Evolutionary conservation across 1,284 basidiomycete genomes (phyloP).

Genomic region (Leccinum pachyderme): DNA sequence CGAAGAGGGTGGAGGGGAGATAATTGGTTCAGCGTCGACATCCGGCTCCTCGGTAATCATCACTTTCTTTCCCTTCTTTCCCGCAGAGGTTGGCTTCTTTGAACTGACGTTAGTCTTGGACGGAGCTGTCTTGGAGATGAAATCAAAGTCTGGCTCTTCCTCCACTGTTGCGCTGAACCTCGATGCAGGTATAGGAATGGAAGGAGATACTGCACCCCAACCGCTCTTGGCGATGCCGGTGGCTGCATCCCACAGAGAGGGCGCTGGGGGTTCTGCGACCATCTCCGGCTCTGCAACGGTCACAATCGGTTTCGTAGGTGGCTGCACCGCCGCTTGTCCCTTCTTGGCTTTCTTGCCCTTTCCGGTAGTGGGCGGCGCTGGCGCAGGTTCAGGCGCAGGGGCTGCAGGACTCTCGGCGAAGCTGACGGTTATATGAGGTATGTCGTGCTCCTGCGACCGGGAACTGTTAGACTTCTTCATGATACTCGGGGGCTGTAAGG

Average conservation of each 20-base stretch:
- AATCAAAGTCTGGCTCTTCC: conserved; percentile 12
- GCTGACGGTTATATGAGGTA: conserved; percentile 29
- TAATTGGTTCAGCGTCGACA: conserved; percentile 39
- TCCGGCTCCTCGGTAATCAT: conserved; percentile 49
- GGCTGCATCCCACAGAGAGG: conserved; percentile 21
- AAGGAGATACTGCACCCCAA: conserved; percentile 9
- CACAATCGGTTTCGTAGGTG: conserved; percentile 12
- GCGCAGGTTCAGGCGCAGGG: conserved; percentile 11
- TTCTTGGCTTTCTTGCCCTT: conserved; percentile 31
- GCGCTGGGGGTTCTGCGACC: conserved; percentile 21
- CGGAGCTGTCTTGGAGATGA: not conserved
- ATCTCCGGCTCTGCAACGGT: conserved; percentile 18
- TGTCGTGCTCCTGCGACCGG: conserved; percentile 26
- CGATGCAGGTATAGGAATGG: conserved; percentile 5
- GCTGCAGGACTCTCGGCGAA: conserved; percentile 11
- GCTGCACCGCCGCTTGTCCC: conserved; percentile 16
- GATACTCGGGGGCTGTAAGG: conserved; percentile 18
- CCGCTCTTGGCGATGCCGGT: conserved; percentile 9
- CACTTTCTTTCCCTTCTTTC: conserved; percentile 35
- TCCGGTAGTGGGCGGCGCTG: not conserved
- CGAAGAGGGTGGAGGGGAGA: conserved; percentile 10
- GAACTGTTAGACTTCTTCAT: conserved; percentile 30
- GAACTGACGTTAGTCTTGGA: conserved; percentile 11
- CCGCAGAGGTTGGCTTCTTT: conserved; percentile 25
- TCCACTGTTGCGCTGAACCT: conserved; percentile 2